These are phyloP conservation scores for Candida verbasci DNA, from an alignment of 805 yeast species.

Conservation along the genomic window DNA sequence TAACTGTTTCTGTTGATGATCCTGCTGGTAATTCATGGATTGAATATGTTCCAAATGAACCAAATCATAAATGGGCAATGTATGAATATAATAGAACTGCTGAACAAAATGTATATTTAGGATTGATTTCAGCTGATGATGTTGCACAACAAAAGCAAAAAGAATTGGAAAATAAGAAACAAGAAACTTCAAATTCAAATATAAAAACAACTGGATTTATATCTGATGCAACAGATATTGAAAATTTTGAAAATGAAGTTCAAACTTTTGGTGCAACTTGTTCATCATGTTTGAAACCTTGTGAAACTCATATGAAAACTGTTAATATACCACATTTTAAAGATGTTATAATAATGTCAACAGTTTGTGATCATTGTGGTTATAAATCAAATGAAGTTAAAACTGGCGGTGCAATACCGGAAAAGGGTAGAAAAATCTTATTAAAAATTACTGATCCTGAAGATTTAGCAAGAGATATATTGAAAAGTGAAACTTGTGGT, in stretches of 20 bases:
- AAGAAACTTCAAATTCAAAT: slow-evolving; percentile 27
- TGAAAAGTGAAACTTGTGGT: slow-evolving; percentile 92
- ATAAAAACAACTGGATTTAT: slow-evolving; percentile 54
- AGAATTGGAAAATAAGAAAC: slow-evolving; percentile 47
- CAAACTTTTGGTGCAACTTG: slow-evolving; percentile 92
- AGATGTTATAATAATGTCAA: slow-evolving; percentile 95
- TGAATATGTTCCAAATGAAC: slow-evolving; percentile 80
- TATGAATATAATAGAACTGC: slow-evolving; percentile 78
- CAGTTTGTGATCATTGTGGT: slow-evolving; percentile 89
- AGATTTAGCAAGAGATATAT: slow-evolving; percentile 89
- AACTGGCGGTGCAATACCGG: slow-evolving; percentile 96
- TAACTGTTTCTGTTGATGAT: slow-evolving; percentile 79
- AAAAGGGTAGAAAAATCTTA: slow-evolving; percentile 69
- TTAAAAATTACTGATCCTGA: slow-evolving; percentile 81
- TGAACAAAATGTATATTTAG: slow-evolving; percentile 82
- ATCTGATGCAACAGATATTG: slow-evolving; percentile 73
- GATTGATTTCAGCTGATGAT: slow-evolving; percentile 68
- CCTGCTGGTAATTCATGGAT: slow-evolving; percentile 98
- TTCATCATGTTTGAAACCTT: slow-evolving; percentile 77
- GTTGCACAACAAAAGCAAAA: slow-evolving; percentile 43
- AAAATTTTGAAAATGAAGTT: slow-evolving; percentile 83
- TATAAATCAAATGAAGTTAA: slow-evolving; percentile 96
- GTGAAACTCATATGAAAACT: slow-evolving; percentile 94
- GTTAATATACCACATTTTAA: slow-evolving; percentile 97
- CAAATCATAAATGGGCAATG: slow-evolving; percentile 86